Evolutionary conservation across 2,329 filamentous ascomycete species (phyloP).

Genomic region (Leptosphaerulina australis): DNA sequence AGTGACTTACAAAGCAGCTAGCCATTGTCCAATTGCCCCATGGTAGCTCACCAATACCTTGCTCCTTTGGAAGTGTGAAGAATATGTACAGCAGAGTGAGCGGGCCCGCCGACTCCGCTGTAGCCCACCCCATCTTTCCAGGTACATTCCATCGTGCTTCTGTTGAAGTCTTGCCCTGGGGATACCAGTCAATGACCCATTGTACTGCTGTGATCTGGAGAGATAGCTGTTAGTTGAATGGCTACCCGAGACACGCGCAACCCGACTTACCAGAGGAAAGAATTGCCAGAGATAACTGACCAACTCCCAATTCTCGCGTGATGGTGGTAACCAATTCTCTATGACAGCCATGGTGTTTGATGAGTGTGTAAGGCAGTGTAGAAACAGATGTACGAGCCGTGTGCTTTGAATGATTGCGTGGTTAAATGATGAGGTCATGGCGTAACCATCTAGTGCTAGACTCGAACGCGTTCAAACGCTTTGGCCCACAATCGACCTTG

Average conservation of each 20-base stretch:
- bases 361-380: background rate
- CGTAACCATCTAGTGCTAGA: background rate
- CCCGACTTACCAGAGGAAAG: slow-evolving; percentile 55
- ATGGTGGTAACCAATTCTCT: slow-evolving; percentile 55
- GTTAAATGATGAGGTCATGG: slow-evolving; percentile 14
- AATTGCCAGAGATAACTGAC: slow-evolving; percentile 55
- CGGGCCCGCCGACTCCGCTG: slow-evolving; percentile 85
- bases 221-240: background rate
- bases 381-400: background rate
- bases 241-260: background rate
- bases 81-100: slow-evolving; percentile 80
- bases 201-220: slow-evolving; percentile 73
- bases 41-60: slow-evolving; percentile 65
- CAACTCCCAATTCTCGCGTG: slow-evolving; percentile 58
- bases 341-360: slow-evolving; percentile 49
- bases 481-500: too few relatives aligned
- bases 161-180: slow-evolving; percentile 89
- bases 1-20: slow-evolving; percentile 62
- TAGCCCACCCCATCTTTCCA: slow-evolving; percentile 83
- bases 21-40: slow-evolving; percentile 80
- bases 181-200: slow-evolving; percentile 78
- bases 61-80: slow-evolving; percentile 65
- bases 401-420: slow-evolving; percentile 1
- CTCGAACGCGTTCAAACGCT: slow-evolving; percentile 4
- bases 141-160: slow-evolving; percentile 80